Percentiles rank a stretch among this genome's conserved stretches.
phyloP scores from a whole-genome alignment of 805 yeast genomes.

The Candida tibetensis region DNA sequence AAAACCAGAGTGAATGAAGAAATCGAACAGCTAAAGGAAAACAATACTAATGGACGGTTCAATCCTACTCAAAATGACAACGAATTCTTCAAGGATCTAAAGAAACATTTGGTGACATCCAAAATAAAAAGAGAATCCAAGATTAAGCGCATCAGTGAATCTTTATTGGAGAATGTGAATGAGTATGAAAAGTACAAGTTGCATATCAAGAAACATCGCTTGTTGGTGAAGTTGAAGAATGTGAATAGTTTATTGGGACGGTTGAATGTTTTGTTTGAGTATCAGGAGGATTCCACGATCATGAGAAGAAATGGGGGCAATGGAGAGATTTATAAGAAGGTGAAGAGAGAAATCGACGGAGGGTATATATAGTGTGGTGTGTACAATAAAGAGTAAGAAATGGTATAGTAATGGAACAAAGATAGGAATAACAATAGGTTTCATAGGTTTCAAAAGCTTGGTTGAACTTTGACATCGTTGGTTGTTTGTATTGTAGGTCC shows the following conservation, averaged over 20 bases:
- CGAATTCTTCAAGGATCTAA: conserved; percentile 12
- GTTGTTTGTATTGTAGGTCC: no score
- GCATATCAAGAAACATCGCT: conserved; percentile 12
- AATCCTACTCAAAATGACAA: background rate
- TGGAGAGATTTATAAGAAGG: conserved; percentile 2
- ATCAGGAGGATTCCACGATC: conserved; percentile 10
- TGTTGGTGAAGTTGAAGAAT: conserved; percentile 13
- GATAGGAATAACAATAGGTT: no score
- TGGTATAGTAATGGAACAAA: no score
- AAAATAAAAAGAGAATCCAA: conserved; percentile 11
- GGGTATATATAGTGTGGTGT: conserved; percentile 12
- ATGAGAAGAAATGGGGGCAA: background rate
- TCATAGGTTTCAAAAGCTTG: no score
- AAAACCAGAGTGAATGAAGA: conserved; percentile 1
- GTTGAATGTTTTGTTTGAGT: conserved; percentile 13
- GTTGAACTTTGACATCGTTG: no score
- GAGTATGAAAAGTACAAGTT: conserved; percentile 6
- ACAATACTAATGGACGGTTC: background rate
- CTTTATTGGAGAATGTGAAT: conserved; percentile 8
- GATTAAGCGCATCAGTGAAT: conserved; percentile 9
- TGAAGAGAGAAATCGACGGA: conserved; percentile 11
- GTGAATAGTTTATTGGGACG: conserved; percentile 11
- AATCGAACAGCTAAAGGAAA: conserved; percentile 1
- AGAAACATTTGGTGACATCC: conserved; percentile 12
- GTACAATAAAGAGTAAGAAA: no score